Conservation (phyloP, 2,329 filamentous ascomycete species). For the Ramularia endophylla region DNA sequence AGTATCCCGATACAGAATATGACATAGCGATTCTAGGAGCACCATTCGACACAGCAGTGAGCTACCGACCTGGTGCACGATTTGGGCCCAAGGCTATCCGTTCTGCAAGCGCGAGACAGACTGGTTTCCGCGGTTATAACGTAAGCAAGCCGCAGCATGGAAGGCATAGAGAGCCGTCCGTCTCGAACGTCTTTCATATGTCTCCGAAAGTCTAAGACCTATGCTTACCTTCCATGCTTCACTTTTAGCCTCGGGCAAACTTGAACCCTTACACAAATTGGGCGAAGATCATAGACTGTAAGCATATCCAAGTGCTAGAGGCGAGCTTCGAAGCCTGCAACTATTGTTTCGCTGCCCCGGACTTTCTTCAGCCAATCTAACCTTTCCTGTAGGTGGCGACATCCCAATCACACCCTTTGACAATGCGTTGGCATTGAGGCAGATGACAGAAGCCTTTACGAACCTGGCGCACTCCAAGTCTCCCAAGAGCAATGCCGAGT, state of each 20-base stretch:
- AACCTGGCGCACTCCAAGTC: conserved; percentile 53
- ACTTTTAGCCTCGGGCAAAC: conserved; percentile 66
- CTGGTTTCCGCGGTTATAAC: conserved; percentile 75
- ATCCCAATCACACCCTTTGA: conserved; percentile 82
- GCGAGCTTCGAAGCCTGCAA: no score
- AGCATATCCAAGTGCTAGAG: no score
- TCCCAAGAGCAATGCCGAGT: conserved; percentile 32
- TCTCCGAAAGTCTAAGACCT: no score
- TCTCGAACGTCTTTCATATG: no score
- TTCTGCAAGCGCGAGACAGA: conserved; percentile 74
- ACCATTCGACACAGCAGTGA: conserved; percentile 46
- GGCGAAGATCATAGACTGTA: conserved; percentile 61
- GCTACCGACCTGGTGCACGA: conserved; percentile 48
- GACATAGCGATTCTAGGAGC: conserved; percentile 47
- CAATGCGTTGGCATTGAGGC: conserved; percentile 70
- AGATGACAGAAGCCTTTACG: conserved; percentile 76
- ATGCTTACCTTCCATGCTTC: no score
- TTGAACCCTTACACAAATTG: conserved; percentile 72
- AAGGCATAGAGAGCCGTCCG: no score
- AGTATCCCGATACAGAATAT: conserved; percentile 38
- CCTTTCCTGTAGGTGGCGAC: conserved; percentile 50
- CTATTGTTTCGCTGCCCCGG: no score
- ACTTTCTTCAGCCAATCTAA: no score
- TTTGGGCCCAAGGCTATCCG: conserved; percentile 87
- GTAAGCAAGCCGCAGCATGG: no score